These are phyloP conservation scores for Beauveria varroae DNA, from an alignment of 2,329 filamentous ascomycete genomes.

Conservation along the genomic window DNA sequence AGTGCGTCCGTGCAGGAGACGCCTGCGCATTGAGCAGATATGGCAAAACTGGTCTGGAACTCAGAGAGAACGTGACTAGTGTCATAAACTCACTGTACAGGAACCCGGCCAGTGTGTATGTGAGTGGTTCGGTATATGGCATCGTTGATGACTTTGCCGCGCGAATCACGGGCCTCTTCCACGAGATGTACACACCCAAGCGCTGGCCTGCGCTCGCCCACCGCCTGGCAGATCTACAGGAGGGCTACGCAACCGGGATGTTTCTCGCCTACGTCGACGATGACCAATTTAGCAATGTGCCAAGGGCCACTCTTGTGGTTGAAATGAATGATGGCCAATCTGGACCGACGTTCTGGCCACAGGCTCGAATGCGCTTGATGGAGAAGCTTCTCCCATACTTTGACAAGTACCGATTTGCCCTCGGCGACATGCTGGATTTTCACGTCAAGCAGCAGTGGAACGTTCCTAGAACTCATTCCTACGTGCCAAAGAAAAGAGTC, in stretches of 20 bases:
- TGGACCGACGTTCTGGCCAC: conserved; percentile 23
- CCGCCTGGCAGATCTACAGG: conserved; percentile 26
- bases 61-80: not conserved
- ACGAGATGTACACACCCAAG: conserved; percentile 29
- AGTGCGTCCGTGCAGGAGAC: not conserved
- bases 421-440: conserved; percentile 22
- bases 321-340: conserved; percentile 21
- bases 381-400: conserved; percentile 26
- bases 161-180: conserved; percentile 30
- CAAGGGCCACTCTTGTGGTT: conserved; percentile 21
- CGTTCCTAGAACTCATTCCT: conserved; percentile 22
- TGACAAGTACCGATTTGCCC: conserved; percentile 25
- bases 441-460: conserved; percentile 25
- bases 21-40: not conserved
- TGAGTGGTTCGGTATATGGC: conserved; percentile 33
- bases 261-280: conserved; percentile 26
- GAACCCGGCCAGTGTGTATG: conserved; percentile 25
- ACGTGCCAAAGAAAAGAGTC: conserved; percentile 24
- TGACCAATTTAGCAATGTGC: conserved; percentile 11
- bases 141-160: conserved; percentile 29
- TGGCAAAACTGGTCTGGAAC: not conserved
- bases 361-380: conserved; percentile 24
- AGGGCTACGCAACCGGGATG: conserved; percentile 32
- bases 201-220: conserved; percentile 30
- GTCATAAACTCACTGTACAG: conserved; percentile 2